These are phyloP conservation scores for Huntiella decipiens DNA, from an alignment of 2,329 filamentous ascomycete genomes.

Conservation along the genomic window DNA sequence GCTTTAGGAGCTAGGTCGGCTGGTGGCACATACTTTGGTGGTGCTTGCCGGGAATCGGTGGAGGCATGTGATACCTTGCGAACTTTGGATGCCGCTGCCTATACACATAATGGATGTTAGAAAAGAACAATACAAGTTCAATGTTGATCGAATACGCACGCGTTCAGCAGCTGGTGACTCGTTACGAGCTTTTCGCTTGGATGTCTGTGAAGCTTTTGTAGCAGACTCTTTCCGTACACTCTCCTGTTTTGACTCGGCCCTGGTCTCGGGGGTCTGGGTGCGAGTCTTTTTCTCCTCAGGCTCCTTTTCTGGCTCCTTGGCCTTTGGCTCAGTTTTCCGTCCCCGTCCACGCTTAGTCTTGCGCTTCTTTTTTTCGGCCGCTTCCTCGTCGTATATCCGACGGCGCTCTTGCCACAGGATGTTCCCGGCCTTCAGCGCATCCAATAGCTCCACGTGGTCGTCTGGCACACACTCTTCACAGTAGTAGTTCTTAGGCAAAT, in stretches of 20 bases:
- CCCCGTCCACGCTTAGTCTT: conserved; percentile 41
- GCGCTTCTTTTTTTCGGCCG: conserved; percentile 36
- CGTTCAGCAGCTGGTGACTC: conserved; percentile 36
- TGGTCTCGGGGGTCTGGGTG: conserved; percentile 12
- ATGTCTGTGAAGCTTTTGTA: conserved; percentile 20
- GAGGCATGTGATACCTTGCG: conserved; percentile 37
- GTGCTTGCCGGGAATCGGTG: conserved; percentile 17
- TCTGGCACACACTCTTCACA: conserved; percentile 80
- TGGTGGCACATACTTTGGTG: conserved; percentile 28
- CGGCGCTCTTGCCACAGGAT: conserved; percentile 66
- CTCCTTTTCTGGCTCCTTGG: conserved; percentile 28
- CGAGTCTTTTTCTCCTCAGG: conserved; percentile 13
- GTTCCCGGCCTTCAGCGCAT: conserved; percentile 60
- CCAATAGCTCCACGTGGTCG: conserved; percentile 63
- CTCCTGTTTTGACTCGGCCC: conserved; percentile 26
- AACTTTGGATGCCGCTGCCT: conserved; percentile 20
- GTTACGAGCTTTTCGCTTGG: conserved; percentile 39
- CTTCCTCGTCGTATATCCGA: conserved; percentile 41
- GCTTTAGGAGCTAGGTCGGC: conserved; percentile 32
- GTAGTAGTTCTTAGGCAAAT: conserved; percentile 69
- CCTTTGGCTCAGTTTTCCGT: conserved; percentile 38
- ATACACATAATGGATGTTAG: not conserved
- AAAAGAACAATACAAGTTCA: not conserved
- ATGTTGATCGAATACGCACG: conserved; percentile 19
- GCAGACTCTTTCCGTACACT: conserved; percentile 19